These are phyloP conservation scores for Fraxinus sp. DNA, from an alignment of 305 asterid genomes.

Conservation along the genomic window DNA sequence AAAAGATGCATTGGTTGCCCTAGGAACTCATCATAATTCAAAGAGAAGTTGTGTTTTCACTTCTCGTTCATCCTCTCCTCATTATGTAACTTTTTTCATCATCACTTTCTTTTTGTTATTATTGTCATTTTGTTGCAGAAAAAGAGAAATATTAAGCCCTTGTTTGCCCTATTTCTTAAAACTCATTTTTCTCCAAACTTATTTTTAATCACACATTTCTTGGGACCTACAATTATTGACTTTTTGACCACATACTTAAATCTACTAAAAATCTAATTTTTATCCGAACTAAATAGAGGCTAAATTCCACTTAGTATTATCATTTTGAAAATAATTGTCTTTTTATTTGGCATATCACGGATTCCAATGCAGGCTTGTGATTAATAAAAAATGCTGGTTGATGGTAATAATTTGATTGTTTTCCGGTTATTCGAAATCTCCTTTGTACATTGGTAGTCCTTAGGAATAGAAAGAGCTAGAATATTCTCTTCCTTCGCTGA, in stretches of 20 bases:
- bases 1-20: background rate
- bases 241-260: background rate
- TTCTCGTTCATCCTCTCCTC: background rate
- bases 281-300: background rate
- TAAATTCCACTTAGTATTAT: background rate
- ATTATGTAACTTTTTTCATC: background rate
- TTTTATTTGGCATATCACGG: background rate
- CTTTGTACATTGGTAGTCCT: background rate
- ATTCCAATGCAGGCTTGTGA: background rate
- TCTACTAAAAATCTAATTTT: too few species aligned
- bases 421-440: background rate
- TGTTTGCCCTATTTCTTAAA: too few species aligned
- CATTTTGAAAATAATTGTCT: background rate
- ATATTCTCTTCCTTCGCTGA: background rate
- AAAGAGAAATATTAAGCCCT: background rate
- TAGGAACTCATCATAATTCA: background rate
- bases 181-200: too few species aligned
- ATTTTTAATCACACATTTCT: background rate
- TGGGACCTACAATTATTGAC: too few species aligned
- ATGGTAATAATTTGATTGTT: background rate
- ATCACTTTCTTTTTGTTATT: background rate
- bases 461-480: background rate
- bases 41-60: background rate
- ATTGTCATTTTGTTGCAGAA: background rate
- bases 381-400: background rate